Conservation (phyloP, 2,329 filamentous ascomycete genomes). For the Orbilia quercus region DNA sequence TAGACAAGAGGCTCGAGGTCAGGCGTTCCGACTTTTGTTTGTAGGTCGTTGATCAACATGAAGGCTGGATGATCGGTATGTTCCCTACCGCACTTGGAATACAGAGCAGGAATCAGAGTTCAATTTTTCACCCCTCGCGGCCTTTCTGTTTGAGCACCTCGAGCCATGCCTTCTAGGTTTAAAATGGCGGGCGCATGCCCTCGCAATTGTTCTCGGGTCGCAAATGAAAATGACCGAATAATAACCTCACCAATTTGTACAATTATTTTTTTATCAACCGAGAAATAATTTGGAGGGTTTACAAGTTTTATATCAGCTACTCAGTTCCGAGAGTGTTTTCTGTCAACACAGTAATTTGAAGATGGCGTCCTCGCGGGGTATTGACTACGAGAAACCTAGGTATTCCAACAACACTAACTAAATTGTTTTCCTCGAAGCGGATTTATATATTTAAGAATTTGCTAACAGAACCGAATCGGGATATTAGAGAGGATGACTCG, state of each 20-base stretch:
- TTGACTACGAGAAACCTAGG: slow-evolving; percentile 54
- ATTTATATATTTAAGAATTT: neutral
- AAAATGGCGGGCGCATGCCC: slow-evolving; percentile 42
- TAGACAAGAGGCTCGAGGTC: slow-evolving; percentile 10
- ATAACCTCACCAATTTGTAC: slow-evolving; percentile 11
- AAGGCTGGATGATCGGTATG: slow-evolving; percentile 55
- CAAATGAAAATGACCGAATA: slow-evolving; percentile 7
- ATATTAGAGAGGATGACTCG: slow-evolving; percentile 37
- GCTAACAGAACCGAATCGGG: slow-evolving; percentile 17
- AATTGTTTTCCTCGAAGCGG: neutral
- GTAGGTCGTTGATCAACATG: slow-evolving; percentile 38
- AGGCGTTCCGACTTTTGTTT: slow-evolving; percentile 35
- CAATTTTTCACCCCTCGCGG: slow-evolving; percentile 7
- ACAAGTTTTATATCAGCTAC: neutral
- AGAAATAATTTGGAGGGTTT: neutral
- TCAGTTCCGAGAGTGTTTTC: neutral
- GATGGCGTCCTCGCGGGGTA: slow-evolving; percentile 23
- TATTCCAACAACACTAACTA: slow-evolving; percentile 4
- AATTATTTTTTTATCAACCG: neutral
- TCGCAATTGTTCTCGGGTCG: slow-evolving; percentile 34
- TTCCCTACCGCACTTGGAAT: slow-evolving; percentile 41
- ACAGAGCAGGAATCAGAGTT: slow-evolving; percentile 43
- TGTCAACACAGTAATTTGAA: slow-evolving; percentile 9
- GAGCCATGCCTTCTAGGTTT: slow-evolving; percentile 30
- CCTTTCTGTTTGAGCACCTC: slow-evolving; percentile 7